Conservation (phyloP, 192 early-diverging fungal species). For the Entophlyctis luteolus region DNA sequence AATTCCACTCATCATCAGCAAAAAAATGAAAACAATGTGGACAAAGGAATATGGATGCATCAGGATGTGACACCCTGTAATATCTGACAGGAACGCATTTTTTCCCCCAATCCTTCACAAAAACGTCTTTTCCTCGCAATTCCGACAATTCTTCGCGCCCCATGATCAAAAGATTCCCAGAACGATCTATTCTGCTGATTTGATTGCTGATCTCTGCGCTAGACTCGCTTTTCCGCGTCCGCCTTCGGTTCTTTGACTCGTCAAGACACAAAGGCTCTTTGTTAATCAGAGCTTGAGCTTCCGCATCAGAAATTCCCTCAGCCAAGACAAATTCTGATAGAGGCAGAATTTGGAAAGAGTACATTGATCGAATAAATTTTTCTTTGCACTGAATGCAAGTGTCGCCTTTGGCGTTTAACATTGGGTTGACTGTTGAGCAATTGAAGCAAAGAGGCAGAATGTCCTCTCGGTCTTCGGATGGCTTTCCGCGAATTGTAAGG, state of each 20-base stretch:
- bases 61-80: conserved; percentile 32
- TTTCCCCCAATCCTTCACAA: conserved; percentile 40
- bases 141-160: conserved; percentile 31
- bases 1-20: conserved; percentile 54
- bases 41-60: conserved; percentile 41
- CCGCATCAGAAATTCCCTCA: conserved; percentile 40
- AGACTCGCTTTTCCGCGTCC: background rate
- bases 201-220: conserved; percentile 34
- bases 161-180: conserved; percentile 29
- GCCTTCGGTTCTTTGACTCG: too few relatives aligned
- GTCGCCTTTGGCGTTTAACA: conserved; percentile 41
- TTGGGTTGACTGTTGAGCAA: conserved; percentile 46
- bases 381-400: conserved; percentile 47
- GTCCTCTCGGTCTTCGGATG: conserved; percentile 42
- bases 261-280: conserved; percentile 27
- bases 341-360: conserved; percentile 53
- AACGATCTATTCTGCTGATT: conserved; percentile 29
- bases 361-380: conserved; percentile 47
- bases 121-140: conserved; percentile 37
- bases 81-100: conserved; percentile 36
- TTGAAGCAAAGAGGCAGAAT: conserved; percentile 40
- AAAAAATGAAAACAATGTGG: conserved; percentile 49
- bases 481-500: conserved; percentile 43
- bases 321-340: conserved; percentile 45
- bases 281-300: conserved; percentile 34